Base-by-base conservation (phyloP, 495 filamentous ascomycete species). In the Aspergillus taichungensis region DNA sequence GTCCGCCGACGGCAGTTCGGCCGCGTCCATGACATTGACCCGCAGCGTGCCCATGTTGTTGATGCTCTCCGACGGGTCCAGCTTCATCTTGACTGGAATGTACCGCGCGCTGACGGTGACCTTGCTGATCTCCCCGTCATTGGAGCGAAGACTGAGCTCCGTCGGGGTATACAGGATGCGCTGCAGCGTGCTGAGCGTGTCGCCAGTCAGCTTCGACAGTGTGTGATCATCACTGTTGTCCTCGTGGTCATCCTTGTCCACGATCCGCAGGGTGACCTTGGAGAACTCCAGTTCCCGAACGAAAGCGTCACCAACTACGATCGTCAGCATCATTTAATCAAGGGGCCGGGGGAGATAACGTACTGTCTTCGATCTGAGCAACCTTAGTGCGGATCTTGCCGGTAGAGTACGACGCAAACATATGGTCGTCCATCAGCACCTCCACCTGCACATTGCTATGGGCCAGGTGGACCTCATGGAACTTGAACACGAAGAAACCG, bases 241-340 rank as follows among this genome's bases (percentile, higher is more conserved):
- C 57, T 84, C 87, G 53, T 79, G 79, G 48, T 92, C 81, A 29
- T 76, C 66, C 59, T 83, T 82, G 49, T 86, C 80, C 40, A 85
- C 78, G 27, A 97, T 65, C 37, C 89, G 85, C 45, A 99, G 73
- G 2, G 90, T 95, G 50, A 99, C 78, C 59, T 84, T 84, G 1
- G 92, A 99, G 52, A 94, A 87, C 37, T 99, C 92, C 12, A 99
- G 77, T 57, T 99, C 92, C 42, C 92, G 87, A 31, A 99, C 87
- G 57, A 99, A 88, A 18, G 88, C 89, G 65, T 99, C 92, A 24
- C 92, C 90, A 46, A 87, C 77, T 80, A 49, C 27, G 51, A 13
- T 9, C 5, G 43, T 59, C 37, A 56, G 52, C 32, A 13, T 28
- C 32, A 12, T 30, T 8, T 36, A 11, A 11, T 39, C 29, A n/a